Percentiles rank a stretch among this genome's conserved stretches.
These are phyloP conservation scores for Lablab purpureus DNA, from an alignment of 306 rosid genomes.

Conservation along the genomic window DNA sequence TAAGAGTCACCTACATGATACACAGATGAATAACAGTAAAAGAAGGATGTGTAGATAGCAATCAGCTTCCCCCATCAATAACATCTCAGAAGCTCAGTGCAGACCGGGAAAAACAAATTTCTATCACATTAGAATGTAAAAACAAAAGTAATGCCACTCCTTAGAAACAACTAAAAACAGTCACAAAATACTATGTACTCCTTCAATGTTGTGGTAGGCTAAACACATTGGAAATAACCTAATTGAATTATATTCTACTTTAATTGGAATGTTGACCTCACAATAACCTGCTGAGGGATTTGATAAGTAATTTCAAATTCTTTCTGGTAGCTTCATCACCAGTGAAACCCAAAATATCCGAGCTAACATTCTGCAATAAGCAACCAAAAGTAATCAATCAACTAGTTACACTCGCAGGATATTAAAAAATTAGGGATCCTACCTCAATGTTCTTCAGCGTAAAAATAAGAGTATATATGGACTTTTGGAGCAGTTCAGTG, in stretches of 20 bases:
- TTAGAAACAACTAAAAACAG: constrained; percentile 25
- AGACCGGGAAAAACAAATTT: constrained; percentile 8
- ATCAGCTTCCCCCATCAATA: constrained; percentile 11
- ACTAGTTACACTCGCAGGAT: background rate
- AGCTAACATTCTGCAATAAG: constrained; percentile 76
- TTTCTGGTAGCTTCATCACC: constrained; percentile 86
- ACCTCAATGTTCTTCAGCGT: constrained; percentile 95
- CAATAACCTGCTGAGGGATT: constrained; percentile 86
- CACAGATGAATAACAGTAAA: constrained; percentile 29
- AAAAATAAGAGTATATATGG: constrained; percentile 73
- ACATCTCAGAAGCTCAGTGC: background rate
- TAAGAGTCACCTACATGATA: constrained; percentile 5
- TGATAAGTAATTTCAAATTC: constrained; percentile 86
- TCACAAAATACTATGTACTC: constrained; percentile 33
- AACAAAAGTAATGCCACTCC: constrained; percentile 30
- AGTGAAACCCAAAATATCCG: constrained; percentile 86
- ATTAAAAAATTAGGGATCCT: constrained; percentile 4
- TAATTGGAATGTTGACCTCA: constrained; percentile 50
- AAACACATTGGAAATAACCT: constrained; percentile 30
- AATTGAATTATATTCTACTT: constrained; percentile 45
- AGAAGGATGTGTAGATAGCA: constrained; percentile 17
- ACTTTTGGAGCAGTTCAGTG: constrained; percentile 85
- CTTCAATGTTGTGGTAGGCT: constrained; percentile 37
- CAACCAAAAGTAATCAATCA: constrained; percentile 1
- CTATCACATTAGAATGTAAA: constrained; percentile 30